Evolutionary conservation across 768 basidiomycete species (phyloP).

Genomic region (Leccinum rimulosum): DNA sequence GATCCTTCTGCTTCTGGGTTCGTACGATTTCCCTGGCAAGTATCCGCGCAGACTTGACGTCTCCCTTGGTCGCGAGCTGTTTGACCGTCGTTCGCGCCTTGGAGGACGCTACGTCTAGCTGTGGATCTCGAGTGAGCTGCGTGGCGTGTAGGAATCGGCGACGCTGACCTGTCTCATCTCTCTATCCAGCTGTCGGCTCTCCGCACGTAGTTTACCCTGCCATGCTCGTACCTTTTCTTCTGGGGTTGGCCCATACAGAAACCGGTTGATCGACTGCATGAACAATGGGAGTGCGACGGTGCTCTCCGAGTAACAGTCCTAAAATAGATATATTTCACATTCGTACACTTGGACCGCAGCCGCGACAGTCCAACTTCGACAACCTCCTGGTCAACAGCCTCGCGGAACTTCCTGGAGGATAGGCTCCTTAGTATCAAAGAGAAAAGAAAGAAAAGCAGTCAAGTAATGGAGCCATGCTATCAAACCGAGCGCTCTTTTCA

Average conservation of each 20-base stretch:
- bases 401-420: background rate
- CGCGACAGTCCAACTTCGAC: too few species aligned
- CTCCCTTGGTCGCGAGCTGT: constrained; percentile 86
- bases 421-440: background rate
- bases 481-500: background rate
- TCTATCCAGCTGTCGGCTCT: constrained; percentile 81
- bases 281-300: constrained; percentile 9
- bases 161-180: constrained; percentile 91
- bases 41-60: constrained; percentile 89
- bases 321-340: constrained; percentile 18
- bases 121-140: constrained; percentile 14
- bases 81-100: constrained; percentile 83
- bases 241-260: constrained; percentile 93
- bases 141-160: constrained; percentile 11
- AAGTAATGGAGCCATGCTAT: background rate
- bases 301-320: constrained; percentile 1
- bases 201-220: constrained; percentile 83
- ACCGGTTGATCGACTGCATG: constrained; percentile 89
- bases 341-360: background rate
- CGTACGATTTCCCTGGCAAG: constrained; percentile 93
- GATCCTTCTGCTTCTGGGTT: constrained; percentile 91
- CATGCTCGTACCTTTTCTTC: constrained; percentile 92
- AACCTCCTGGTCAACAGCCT: too few species aligned
- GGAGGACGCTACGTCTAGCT: constrained; percentile 81
- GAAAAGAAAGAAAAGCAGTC: background rate